phyloP scores from a whole-genome alignment of 441 rosid species.

The Arabidopsis lyrata region DNA sequence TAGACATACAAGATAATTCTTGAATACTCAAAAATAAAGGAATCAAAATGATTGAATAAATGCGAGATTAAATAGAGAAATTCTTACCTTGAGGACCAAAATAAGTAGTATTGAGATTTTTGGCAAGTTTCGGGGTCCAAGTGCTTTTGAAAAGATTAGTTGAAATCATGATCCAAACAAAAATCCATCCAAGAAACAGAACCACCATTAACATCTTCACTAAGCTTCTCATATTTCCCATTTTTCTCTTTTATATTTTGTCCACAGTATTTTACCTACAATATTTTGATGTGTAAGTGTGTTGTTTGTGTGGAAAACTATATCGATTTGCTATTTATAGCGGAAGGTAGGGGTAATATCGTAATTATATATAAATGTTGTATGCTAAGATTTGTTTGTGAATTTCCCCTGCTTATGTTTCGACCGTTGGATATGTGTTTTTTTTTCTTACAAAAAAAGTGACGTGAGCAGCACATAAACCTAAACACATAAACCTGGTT shows the following conservation, averaged over 20 bases:
- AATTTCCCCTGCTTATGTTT: conserved; percentile 6
- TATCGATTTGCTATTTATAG: conserved; percentile 34
- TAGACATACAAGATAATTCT: conserved; percentile 2
- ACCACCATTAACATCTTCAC: conserved; percentile 39
- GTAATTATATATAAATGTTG: background rate
- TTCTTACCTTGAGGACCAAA: conserved; percentile 44
- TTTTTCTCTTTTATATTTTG: background rate
- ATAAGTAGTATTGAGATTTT: conserved; percentile 42
- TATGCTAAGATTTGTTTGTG: no score
- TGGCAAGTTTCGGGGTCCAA: conserved; percentile 43
- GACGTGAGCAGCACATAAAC: no score
- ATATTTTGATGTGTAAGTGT: conserved; percentile 3
- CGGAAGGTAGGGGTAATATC: background rate
- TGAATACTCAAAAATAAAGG: background rate
- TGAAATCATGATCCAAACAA: conserved; percentile 64
- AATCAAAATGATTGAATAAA: background rate
- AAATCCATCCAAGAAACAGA: conserved; percentile 51
- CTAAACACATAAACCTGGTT: no score
- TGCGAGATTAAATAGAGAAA: background rate
- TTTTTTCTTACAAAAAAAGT: no score
- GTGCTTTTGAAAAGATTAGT: conserved; percentile 35
- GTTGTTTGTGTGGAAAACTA: background rate
- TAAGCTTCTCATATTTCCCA: conserved; percentile 33
- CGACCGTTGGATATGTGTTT: no score
- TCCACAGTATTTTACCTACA: background rate